A percentile compares a stretch with the other conserved stretches of the same genome.
phyloP scores from a whole-genome alignment of 768 basidiomycete genomes.

The Mycena kentingensis region DNA sequence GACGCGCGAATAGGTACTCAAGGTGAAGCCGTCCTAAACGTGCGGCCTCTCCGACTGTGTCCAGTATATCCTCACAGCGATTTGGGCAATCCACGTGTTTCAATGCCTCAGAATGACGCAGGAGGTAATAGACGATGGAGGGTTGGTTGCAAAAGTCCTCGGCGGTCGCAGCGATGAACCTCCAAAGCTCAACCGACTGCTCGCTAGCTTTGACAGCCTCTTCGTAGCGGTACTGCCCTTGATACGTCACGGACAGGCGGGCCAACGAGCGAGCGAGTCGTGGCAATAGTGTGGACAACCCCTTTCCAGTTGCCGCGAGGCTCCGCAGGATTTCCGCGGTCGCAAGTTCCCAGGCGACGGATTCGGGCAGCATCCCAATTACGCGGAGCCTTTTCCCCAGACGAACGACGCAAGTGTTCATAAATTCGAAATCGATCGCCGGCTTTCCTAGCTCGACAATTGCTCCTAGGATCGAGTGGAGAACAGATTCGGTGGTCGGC shows the following conservation, averaged over 20 bases:
- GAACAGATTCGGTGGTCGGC: neutral
- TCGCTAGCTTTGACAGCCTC: neutral
- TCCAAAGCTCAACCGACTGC: conserved; percentile 1
- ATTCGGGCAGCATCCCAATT: conserved; percentile 5
- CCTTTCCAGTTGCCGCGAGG: neutral
- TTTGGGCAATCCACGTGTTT: too few relatives aligned
- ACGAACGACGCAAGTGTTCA: neutral
- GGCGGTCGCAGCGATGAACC: neutral
- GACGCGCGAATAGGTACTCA: too few relatives aligned
- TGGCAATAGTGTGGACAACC: neutral
- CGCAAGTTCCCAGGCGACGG: neutral
- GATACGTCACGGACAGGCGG: neutral
- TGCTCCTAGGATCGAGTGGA: conserved; percentile 5
- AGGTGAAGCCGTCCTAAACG: too few relatives aligned
- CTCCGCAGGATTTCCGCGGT: neutral
- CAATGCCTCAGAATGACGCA: too few relatives aligned
- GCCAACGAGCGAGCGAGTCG: neutral
- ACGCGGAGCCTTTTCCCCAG: neutral
- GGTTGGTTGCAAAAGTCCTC: neutral
- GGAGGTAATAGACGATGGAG: too few relatives aligned
- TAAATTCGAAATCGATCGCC: neutral
- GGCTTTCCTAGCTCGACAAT: neutral
- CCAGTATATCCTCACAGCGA: too few relatives aligned
- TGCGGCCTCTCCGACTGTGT: too few relatives aligned
- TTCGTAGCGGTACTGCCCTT: neutral